Percentiles rank a stretch among this genome's conserved stretches.
Evolutionary conservation across 257 asterid genomes (phyloP).

Genomic region (Salvia rosmarinus): DNA sequence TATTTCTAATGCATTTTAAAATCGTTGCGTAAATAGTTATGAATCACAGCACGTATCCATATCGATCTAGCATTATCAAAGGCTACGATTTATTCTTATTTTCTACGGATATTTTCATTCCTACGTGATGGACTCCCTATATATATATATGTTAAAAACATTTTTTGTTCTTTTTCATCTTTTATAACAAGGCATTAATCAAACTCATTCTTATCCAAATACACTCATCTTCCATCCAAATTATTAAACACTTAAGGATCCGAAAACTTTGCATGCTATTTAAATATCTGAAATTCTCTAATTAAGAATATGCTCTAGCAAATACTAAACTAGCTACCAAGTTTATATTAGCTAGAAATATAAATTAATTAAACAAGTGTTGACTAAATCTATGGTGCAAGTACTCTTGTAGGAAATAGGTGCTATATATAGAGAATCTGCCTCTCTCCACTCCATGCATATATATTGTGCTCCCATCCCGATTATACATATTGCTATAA

Average conservation of each 20-base stretch:
- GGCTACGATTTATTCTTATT: too few relatives aligned
- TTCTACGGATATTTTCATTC: too few relatives aligned
- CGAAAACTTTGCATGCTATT: background rate
- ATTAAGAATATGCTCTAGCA: background rate
- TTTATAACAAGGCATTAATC: too few relatives aligned
- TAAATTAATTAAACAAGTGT: background rate
- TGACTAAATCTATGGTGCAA: constrained; percentile 10
- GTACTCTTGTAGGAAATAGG: background rate
- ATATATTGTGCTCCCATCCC: constrained; percentile 24
- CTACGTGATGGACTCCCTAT: too few relatives aligned
- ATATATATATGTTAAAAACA: too few relatives aligned
- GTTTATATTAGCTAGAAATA: background rate
- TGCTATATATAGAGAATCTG: constrained; percentile 6
- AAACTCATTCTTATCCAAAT: too few relatives aligned
- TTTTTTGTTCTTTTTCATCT: too few relatives aligned
- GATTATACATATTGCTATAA: constrained; percentile 42
- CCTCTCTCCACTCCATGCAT: constrained; percentile 21
- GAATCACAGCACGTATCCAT: too few relatives aligned
- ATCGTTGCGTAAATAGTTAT: too few relatives aligned
- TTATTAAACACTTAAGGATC: background rate
- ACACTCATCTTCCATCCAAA: too few relatives aligned
- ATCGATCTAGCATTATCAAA: too few relatives aligned
- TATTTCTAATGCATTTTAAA: too few relatives aligned
- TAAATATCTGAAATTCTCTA: background rate
- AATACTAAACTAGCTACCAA: background rate